These are phyloP conservation scores for Paraconiothyrium sp. DNA, from an alignment of 2,329 filamentous ascomycete genomes.

Conservation along the genomic window DNA sequence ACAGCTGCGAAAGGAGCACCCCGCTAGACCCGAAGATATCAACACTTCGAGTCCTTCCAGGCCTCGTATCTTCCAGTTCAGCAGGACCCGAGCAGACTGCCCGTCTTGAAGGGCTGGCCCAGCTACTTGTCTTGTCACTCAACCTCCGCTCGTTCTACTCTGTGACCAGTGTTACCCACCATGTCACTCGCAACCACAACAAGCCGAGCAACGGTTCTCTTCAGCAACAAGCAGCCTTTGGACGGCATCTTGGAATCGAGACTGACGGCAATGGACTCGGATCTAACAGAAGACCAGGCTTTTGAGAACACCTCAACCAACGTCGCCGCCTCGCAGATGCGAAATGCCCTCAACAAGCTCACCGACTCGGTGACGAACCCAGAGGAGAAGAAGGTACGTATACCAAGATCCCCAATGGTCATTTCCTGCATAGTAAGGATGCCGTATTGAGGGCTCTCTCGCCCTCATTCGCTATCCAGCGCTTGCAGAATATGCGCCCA, in stretches of 20 bases:
- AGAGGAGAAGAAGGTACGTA: conserved; percentile 76
- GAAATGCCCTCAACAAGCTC: conserved; percentile 93
- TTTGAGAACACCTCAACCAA: conserved; percentile 99
- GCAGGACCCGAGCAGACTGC: not conserved
- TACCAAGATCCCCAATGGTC: not conserved
- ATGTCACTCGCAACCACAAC: not conserved
- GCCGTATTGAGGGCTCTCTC: not conserved
- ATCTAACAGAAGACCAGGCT: conserved; percentile 67
- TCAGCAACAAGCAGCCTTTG: not conserved
- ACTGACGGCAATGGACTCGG: conserved; percentile 12
- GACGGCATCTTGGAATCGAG: conserved; percentile 4
- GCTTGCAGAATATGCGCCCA: not conserved
- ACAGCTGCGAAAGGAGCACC: conserved; percentile 12
- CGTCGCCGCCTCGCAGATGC: conserved; percentile 98
- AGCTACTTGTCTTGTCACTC: conserved; percentile 5
- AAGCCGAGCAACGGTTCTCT: not conserved
- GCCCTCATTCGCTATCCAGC: not conserved
- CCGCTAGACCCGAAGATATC: not conserved
- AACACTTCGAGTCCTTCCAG: not conserved
- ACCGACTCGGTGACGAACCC: conserved; percentile 88
- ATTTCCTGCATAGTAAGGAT: not conserved
- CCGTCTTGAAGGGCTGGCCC: not conserved
- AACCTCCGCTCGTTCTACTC: not conserved
- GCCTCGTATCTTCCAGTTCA: not conserved
- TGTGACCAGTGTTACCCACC: conserved; percentile 1